Evolutionary conservation across 257 asterid species (phyloP).

Genomic region (Paraleonurus japonicus): DNA sequence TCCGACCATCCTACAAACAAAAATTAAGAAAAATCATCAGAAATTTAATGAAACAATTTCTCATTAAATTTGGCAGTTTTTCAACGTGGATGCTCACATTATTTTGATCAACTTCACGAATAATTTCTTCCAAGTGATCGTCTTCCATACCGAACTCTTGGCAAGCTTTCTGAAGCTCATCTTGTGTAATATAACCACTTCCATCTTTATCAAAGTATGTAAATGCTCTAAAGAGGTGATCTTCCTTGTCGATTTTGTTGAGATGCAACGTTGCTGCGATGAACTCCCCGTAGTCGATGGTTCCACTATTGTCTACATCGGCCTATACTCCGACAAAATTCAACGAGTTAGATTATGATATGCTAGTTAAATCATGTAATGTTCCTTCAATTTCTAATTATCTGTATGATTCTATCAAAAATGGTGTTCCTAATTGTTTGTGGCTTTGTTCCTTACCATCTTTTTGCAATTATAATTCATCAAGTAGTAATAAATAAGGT

Average conservation of each 20-base stretch:
- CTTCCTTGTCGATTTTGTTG: slow-evolving; percentile 47
- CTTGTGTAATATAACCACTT: slow-evolving; percentile 52
- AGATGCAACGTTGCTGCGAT: slow-evolving; percentile 52
- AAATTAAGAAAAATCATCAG: not conserved
- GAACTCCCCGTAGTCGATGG: slow-evolving; percentile 56
- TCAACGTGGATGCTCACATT: slow-evolving; percentile 30
- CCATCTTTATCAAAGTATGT: slow-evolving; percentile 51
- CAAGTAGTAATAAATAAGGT: too few species aligned
- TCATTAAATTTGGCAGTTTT: not conserved
- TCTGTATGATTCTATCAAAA: too few species aligned
- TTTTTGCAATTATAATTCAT: too few species aligned
- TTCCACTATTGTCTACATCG: slow-evolving; percentile 48
- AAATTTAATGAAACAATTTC: not conserved
- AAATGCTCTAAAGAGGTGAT: slow-evolving; percentile 42
- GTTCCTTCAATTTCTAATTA: too few species aligned
- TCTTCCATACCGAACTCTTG: slow-evolving; percentile 45
- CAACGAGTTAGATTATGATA: not conserved
- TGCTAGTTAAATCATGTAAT: not conserved
- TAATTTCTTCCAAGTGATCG: slow-evolving; percentile 39
- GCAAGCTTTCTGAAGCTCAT: slow-evolving; percentile 53
- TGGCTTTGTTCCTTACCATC: too few species aligned
- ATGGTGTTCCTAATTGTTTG: too few species aligned
- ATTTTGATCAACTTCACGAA: slow-evolving; percentile 44
- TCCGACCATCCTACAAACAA: slow-evolving; percentile 40
- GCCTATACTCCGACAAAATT: slow-evolving; percentile 32